Conservation (phyloP, 441 rosid genomes). For the Lepidium campestre region DNA sequence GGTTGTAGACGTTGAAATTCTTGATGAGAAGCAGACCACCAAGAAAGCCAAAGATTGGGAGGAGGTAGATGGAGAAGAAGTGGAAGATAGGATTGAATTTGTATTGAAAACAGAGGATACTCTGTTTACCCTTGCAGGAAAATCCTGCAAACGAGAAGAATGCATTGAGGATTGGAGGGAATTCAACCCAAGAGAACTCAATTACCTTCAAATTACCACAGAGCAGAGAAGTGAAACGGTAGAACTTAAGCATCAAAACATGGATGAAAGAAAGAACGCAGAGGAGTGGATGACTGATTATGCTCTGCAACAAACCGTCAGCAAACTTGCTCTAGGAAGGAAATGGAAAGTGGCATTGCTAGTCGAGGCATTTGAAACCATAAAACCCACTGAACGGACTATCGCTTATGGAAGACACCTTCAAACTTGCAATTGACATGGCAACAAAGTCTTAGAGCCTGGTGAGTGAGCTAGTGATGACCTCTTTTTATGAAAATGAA, state of each 20-base stretch:
- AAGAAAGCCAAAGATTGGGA: neutral
- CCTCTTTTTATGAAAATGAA: neutral
- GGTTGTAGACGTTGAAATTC: neutral
- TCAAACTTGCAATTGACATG: slow-evolving; percentile 62
- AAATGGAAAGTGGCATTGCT: slow-evolving; percentile 51
- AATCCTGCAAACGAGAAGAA: slow-evolving; percentile 24
- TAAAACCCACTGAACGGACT: slow-evolving; percentile 32
- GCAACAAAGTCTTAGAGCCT: neutral
- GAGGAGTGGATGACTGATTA: slow-evolving; percentile 59
- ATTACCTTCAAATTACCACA: slow-evolving; percentile 41
- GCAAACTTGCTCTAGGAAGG: slow-evolving; percentile 47
- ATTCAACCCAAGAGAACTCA: slow-evolving; percentile 66
- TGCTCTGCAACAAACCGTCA: slow-evolving; percentile 44
- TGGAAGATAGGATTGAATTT: slow-evolving; percentile 17
- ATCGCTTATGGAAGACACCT: slow-evolving; percentile 41
- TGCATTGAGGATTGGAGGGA: slow-evolving; percentile 27
- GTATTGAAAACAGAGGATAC: slow-evolving; percentile 6
- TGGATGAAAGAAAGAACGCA: slow-evolving; percentile 38
- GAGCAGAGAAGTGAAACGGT: slow-evolving; percentile 48
- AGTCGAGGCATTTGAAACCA: slow-evolving; percentile 47
- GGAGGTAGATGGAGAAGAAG: neutral
- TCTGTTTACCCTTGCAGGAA: slow-evolving; percentile 1
- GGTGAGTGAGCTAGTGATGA: neutral
- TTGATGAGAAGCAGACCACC: neutral
- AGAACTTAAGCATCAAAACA: slow-evolving; percentile 43